Evolutionary conservation across 2,329 filamentous ascomycete species (phyloP).

Genomic region (Fusarium xyrophilum): DNA sequence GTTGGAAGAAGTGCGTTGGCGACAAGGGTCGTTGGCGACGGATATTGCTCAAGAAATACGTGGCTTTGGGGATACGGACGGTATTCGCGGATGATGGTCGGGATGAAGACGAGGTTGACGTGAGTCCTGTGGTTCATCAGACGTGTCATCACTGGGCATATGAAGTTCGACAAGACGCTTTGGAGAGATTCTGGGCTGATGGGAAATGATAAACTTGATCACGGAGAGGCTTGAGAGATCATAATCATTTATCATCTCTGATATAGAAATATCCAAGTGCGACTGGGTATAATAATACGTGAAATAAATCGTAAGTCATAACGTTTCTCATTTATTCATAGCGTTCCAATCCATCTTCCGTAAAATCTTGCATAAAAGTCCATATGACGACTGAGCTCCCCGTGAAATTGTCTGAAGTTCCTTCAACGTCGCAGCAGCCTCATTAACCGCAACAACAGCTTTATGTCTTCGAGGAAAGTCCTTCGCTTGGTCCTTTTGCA

Average conservation of each 20-base stretch:
- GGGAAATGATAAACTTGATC: neutral
- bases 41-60: constrained; percentile 9
- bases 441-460: neutral
- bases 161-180: constrained; percentile 5
- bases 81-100: constrained; percentile 11
- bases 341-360: neutral
- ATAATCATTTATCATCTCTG: neutral
- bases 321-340: neutral
- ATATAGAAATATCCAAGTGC: neutral
- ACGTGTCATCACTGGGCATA: constrained; percentile 22
- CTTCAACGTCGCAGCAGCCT: neutral
- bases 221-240: neutral
- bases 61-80: constrained; percentile 11
- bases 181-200: constrained; percentile 11
- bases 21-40: constrained; percentile 18
- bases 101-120: neutral
- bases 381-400: constrained; percentile 3
- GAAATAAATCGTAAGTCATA: neutral
- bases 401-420: neutral
- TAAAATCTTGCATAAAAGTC: neutral
- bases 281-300: neutral
- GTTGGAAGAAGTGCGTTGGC: constrained; percentile 21
- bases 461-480: neutral
- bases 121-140: constrained; percentile 20
- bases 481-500: neutral